Evolutionary conservation across 2,329 filamentous ascomycete genomes (phyloP), one percentile per base, ranked within the genome.

Genomic region (Hortaea sp.): DNA sequence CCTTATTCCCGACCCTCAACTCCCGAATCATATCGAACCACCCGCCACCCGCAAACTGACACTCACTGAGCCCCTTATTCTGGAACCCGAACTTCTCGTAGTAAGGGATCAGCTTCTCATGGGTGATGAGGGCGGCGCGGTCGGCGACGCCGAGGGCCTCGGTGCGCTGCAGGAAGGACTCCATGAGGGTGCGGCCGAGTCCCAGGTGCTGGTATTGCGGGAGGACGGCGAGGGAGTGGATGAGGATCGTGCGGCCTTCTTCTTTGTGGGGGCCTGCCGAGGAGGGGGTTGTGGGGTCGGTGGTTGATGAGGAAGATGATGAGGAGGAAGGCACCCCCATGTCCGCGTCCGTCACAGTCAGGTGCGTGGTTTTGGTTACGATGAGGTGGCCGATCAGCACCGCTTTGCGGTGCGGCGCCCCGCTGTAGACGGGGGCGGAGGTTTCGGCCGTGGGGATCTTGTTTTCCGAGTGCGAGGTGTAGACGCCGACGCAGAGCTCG

Each of bases 221-320:
- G 45, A 84, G 73, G 5, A 95, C 82, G 12, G 85, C 86, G 5
- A 95, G 73, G 0, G 85, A 90, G 66, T 95, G 89, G 42, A 95
- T 69, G 46, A 81, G 86, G 46, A 95, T 75, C 0, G 86, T 94
- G 39, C 79, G 69, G 35, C 88, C 88, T 11, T 72, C 69, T 48
- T 87, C 79, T 56, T 84, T 78, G 64, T 94, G 86, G 30, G 87
- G 87, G 74, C 70, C 41, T 66, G 62, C 44, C 70, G 10, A 29
- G 40, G 13, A 39, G 41, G 35, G n/a, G 41, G 65, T 59, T 38
- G 28, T 47, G 30, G 35, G 40, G 7, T 9, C 9, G 32, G 34
- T 32, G 12, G 4, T 20, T 7, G 7, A 5, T 5, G 27, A 35
- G 32, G 32, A n/a, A 11, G 41, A 31, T 39, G 31, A 6, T 6